Conservation (phyloP, 2,329 filamentous ascomycete genomes). For the Diplocarpon rosae region DNA sequence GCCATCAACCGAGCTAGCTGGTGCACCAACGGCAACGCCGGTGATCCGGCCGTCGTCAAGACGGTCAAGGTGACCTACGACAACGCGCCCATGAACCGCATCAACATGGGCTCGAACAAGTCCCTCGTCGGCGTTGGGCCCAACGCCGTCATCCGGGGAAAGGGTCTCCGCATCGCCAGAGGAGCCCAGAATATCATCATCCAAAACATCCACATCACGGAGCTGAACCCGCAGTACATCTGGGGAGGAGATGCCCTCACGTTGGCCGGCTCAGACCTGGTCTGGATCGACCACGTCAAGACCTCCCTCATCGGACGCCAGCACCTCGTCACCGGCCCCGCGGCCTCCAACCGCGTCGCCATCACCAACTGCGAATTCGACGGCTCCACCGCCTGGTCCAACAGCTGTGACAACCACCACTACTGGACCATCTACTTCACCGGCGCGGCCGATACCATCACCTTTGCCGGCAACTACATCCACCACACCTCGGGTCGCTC, state of each 20-base stretch:
- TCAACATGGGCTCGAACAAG: conserved; percentile 23
- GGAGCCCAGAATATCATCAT: conserved; percentile 22
- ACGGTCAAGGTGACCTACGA: conserved; percentile 16
- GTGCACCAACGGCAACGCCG: conserved; percentile 30
- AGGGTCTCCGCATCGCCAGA: conserved; percentile 22
- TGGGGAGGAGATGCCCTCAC: conserved; percentile 31
- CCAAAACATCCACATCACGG: conserved; percentile 23
- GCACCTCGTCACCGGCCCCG: conserved; percentile 31
- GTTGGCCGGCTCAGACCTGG: conserved; percentile 26
- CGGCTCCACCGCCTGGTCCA: conserved; percentile 32
- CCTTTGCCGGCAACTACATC: conserved; percentile 34
- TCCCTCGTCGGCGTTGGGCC: conserved; percentile 23
- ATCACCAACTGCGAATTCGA: conserved; percentile 38
- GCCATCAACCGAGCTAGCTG: conserved; percentile 42
- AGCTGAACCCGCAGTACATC: conserved; percentile 30
- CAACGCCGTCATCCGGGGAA: conserved; percentile 23
- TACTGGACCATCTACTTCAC: conserved; percentile 36
- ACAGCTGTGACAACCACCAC: conserved; percentile 34
- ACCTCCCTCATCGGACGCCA: conserved; percentile 35
- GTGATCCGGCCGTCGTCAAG: not conserved
- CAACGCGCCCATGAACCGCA: conserved; percentile 18
- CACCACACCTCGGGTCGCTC: conserved; percentile 34
- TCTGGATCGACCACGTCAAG: conserved; percentile 32
- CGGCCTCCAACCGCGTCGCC: conserved; percentile 30
- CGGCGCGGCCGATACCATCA: conserved; percentile 31